phyloP scores from a whole-genome alignment of 75 land plant species.

The Picea glauca region DNA sequence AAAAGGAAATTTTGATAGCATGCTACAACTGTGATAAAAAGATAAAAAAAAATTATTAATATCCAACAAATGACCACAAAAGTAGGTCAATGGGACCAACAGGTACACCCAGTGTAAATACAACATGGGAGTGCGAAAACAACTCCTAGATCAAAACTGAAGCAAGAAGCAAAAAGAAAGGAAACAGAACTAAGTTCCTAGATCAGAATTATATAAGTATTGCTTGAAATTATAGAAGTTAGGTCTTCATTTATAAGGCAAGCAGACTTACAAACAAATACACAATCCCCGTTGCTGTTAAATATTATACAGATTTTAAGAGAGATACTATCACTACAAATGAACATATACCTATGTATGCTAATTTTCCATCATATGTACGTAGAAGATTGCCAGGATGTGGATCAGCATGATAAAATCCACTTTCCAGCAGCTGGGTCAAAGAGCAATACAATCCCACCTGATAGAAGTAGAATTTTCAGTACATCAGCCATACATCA shows the following conservation, averaged over 20 bases:
- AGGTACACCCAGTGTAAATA: no score
- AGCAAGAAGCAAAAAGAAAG: background rate
- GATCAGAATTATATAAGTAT: no score
- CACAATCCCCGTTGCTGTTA: background rate
- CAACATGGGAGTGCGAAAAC: no score
- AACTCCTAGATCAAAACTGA: background rate
- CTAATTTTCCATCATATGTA: conserved; percentile 91
- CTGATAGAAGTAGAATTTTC: conserved; percentile 27
- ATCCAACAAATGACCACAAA: no score
- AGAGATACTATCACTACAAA: background rate
- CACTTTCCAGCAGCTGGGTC: conserved; percentile 85
- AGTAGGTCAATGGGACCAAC: no score
- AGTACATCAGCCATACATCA: conserved; percentile 2
- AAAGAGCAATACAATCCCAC: conserved; percentile 95
- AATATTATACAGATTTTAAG: background rate
- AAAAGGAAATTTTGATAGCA: no score
- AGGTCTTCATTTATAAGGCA: background rate
- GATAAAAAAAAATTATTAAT: no score
- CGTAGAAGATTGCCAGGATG: conserved; percentile 97
- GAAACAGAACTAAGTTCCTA: background rate
- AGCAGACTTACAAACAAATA: background rate
- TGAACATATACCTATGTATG: conserved; percentile 71
- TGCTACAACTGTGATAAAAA: no score
- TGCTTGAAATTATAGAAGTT: background rate
- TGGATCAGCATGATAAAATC: conserved; percentile 99